phyloP scores from a whole-genome alignment of 2,329 filamentous ascomycete species.

The Diplocarpon mali region DNA sequence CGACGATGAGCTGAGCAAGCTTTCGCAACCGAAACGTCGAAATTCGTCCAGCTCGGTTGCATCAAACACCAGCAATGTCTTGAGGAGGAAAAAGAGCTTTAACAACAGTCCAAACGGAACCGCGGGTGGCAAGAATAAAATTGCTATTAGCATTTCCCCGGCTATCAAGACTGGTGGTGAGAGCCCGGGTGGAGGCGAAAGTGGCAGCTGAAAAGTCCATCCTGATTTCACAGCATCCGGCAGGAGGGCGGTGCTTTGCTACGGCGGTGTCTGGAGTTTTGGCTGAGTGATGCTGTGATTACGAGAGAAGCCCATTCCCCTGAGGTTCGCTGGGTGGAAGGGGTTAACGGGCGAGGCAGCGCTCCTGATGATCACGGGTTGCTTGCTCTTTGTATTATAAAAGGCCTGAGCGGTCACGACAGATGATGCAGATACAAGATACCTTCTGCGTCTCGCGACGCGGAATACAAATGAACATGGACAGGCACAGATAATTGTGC shows the following conservation, averaged over 20 bases:
- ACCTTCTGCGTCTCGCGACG: constrained; percentile 11
- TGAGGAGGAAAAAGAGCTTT: constrained; percentile 37
- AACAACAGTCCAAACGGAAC: constrained; percentile 29
- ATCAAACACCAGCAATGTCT: constrained; percentile 21
- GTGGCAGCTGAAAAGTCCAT: constrained; percentile 16
- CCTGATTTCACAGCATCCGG: constrained; percentile 4
- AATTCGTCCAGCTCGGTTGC: constrained; percentile 36
- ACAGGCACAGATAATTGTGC: constrained; percentile 1
- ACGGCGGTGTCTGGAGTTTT: constrained; percentile 21
- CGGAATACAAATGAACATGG: constrained; percentile 3
- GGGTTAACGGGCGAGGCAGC: constrained; percentile 7
- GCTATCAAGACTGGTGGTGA: constrained; percentile 27
- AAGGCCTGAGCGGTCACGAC: constrained; percentile 9
- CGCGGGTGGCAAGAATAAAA: constrained; percentile 37
- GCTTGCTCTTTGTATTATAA: constrained; percentile 23
- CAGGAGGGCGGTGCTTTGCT: constrained; percentile 10
- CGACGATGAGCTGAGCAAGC: constrained; percentile 80
- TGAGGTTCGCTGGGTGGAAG: constrained; percentile 11
- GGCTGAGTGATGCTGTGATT: constrained; percentile 18
- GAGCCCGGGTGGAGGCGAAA: constrained; percentile 17
- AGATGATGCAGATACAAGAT: constrained; percentile 14
- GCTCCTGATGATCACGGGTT: constrained; percentile 13
- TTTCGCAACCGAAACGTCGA: constrained; percentile 52
- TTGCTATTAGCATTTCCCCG: constrained; percentile 46
- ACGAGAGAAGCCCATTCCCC: constrained; percentile 14